phyloP scores from a whole-genome alignment of 305 asterid genomes.

The Fraxinus nigra region DNA sequence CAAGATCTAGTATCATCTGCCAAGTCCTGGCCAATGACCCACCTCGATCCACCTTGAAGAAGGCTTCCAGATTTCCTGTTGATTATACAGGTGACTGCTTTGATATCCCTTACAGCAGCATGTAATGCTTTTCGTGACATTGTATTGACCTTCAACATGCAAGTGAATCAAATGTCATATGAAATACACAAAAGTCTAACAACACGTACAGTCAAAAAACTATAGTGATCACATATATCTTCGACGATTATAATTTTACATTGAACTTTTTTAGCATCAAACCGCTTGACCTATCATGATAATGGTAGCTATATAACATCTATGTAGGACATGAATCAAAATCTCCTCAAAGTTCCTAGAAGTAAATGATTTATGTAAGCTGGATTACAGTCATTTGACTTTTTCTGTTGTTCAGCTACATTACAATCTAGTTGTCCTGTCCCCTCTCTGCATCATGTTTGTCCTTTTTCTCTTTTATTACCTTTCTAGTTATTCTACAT shows the following conservation, averaged over 20 bases:
- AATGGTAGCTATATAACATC: background rate
- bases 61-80: slow-evolving; percentile 26
- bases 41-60: slow-evolving; percentile 13
- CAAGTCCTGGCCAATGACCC: slow-evolving; percentile 27
- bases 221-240: background rate
- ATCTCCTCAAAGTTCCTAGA: background rate
- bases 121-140: slow-evolving; percentile 27
- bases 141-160: slow-evolving; percentile 38
- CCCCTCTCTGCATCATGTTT: background rate
- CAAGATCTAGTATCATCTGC: slow-evolving; percentile 27
- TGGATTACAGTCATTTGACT: background rate
- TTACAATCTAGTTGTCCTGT: background rate
- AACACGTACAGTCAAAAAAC: background rate
- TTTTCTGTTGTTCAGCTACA: background rate
- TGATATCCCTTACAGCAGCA: slow-evolving; percentile 33
- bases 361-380: background rate
- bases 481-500: background rate
- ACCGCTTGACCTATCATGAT: background rate
- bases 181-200: background rate
- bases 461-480: background rate
- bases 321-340: background rate
- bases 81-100: slow-evolving; percentile 26
- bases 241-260: background rate
- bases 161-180: slow-evolving; percentile 12
- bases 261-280: background rate